phyloP scores from a whole-genome alignment of 495 filamentous ascomycete genomes.

The Aspergillus carlsbadensis region DNA sequence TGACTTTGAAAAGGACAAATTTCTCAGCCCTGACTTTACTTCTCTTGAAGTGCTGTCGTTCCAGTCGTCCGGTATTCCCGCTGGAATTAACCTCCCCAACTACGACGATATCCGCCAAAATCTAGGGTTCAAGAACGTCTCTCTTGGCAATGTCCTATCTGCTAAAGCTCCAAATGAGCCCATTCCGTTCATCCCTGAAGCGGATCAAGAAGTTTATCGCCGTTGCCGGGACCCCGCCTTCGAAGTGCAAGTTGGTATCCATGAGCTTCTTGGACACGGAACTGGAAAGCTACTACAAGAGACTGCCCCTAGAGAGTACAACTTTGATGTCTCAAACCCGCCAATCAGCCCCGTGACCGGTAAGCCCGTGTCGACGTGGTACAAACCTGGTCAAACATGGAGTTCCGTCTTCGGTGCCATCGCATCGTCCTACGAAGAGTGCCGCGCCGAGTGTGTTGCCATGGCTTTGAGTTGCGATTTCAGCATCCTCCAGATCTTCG shows the following conservation, averaged over 20 bases:
- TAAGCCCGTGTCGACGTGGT: conserved; percentile 79
- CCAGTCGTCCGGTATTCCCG: conserved; percentile 79
- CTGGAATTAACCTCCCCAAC: conserved; percentile 79
- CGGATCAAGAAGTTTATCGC: conserved; percentile 74
- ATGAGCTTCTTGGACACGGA: conserved; percentile 94
- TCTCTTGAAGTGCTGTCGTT: conserved; percentile 75
- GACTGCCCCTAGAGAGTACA: conserved; percentile 74
- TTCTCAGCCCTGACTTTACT: conserved; percentile 92
- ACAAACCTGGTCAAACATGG: conserved; percentile 94
- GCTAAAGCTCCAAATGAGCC: conserved; percentile 88
- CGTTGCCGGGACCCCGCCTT: conserved; percentile 81
- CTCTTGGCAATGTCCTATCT: conserved; percentile 82
- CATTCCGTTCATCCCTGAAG: conserved; percentile 79
- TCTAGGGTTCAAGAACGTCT: conserved; percentile 98
- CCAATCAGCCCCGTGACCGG: conserved; percentile 76
- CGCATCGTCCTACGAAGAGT: conserved; percentile 85
- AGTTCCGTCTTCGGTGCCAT: conserved; percentile 85
- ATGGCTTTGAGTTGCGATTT: conserved; percentile 93
- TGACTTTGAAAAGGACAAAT: conserved; percentile 94
- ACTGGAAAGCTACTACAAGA: conserved; percentile 95
- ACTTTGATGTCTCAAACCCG: conserved; percentile 79
- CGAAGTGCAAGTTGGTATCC: conserved; percentile 92
- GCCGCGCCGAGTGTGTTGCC: conserved; percentile 82
- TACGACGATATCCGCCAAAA: conserved; percentile 93
- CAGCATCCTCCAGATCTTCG: conserved; percentile 84